phyloP scores from a whole-genome alignment of 2,329 filamentous ascomycete species.

The Triangularia setosa region DNA sequence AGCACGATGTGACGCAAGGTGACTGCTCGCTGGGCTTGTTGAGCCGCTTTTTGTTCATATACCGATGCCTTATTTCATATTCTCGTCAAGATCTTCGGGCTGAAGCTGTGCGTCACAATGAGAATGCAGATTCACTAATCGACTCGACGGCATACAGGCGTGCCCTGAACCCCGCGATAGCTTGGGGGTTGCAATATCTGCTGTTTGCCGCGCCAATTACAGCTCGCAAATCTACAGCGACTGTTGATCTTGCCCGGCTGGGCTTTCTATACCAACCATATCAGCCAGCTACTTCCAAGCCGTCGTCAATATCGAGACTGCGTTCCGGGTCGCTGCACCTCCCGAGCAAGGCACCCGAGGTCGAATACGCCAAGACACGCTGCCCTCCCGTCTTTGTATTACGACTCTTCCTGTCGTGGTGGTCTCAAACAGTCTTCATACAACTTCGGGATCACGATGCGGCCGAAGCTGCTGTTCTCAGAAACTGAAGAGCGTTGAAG shows the following conservation, averaged over 20 bases:
- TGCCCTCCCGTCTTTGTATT: neutral
- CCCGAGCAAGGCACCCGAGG: neutral
- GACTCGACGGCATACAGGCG: neutral
- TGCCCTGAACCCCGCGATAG: neutral
- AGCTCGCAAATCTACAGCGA: neutral
- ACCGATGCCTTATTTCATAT: neutral
- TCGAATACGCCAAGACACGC: neutral
- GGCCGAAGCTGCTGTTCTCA: constrained; percentile 1
- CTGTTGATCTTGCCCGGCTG: neutral
- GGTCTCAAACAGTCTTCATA: neutral
- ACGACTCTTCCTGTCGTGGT: neutral
- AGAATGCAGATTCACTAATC: neutral
- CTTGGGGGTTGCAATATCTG: constrained; percentile 10
- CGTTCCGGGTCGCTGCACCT: constrained; percentile 1
- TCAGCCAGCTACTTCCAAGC: neutral
- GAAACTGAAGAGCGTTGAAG: neutral
- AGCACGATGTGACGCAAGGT: neutral
- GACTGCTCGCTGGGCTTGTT: neutral
- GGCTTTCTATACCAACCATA: neutral
- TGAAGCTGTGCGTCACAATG: neutral
- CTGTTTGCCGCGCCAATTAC: constrained; percentile 19
- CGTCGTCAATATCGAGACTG: constrained; percentile 7
- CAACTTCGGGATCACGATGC: neutral
- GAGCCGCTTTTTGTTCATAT: neutral
- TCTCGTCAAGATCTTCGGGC: neutral